Evolutionary conservation across 2,329 filamentous ascomycete species (phyloP).

Genomic region (Pseudohalonectria lignicola): DNA sequence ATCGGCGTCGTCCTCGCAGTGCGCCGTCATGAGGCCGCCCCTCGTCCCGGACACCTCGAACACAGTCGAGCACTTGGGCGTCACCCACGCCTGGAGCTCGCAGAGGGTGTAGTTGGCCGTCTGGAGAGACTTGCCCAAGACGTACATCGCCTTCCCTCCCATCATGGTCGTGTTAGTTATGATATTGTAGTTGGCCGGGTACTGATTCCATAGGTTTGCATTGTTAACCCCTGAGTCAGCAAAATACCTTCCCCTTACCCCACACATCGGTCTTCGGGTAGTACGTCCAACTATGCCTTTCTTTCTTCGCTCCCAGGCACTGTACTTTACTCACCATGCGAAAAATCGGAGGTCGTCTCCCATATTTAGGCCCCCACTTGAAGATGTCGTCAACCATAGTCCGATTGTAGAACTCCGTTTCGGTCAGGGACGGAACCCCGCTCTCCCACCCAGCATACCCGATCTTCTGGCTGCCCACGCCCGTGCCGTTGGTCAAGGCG

Average conservation of each 20-base stretch:
- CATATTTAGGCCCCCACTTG: slow-evolving; percentile 45
- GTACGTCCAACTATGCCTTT: no score
- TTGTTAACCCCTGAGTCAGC: neutral
- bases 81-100: slow-evolving; percentile 50
- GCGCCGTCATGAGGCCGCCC: slow-evolving; percentile 47
- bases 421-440: slow-evolving; percentile 21
- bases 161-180: slow-evolving; percentile 41
- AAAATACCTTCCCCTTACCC: no score
- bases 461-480: slow-evolving; percentile 18
- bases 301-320: no score
- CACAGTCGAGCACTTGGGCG: slow-evolving; percentile 54
- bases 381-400: slow-evolving; percentile 63
- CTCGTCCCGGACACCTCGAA: slow-evolving; percentile 43
- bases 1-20: slow-evolving; percentile 49
- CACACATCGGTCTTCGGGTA: no score
- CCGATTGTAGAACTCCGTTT: slow-evolving; percentile 34
- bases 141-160: slow-evolving; percentile 43
- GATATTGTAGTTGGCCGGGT: slow-evolving; percentile 55
- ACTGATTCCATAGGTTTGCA: slow-evolving; percentile 17
- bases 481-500: slow-evolving; percentile 20
- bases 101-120: slow-evolving; percentile 53
- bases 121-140: slow-evolving; percentile 41
- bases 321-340: slow-evolving; percentile 28
- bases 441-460: slow-evolving; percentile 23
- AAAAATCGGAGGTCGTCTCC: slow-evolving; percentile 42